These are phyloP conservation scores for Zygoascus ofunaensis DNA, from an alignment of 805 yeast genomes.

Conservation along the genomic window DNA sequence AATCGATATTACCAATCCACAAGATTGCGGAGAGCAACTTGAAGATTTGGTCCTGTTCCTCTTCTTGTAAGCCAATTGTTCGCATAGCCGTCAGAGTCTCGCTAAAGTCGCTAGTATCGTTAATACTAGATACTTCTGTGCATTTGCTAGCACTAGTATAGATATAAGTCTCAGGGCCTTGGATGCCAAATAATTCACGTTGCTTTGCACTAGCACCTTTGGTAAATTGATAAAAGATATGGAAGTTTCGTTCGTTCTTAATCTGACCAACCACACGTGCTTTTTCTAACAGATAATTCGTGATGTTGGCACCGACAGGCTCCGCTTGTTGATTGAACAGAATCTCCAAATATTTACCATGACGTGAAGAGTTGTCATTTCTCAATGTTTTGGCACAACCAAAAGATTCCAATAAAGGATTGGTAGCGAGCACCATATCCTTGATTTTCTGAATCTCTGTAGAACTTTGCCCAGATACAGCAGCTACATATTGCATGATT, in stretches of 20 bases:
- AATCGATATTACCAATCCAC: conserved; percentile 92
- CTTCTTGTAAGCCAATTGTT: conserved; percentile 70
- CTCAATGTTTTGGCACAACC: conserved; percentile 91
- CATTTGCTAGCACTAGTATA: conserved; percentile 85
- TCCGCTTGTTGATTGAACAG: conserved; percentile 72
- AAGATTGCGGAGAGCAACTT: conserved; percentile 72
- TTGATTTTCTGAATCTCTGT: conserved; percentile 76
- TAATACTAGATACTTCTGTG: conserved; percentile 75
- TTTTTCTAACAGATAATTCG: conserved; percentile 88
- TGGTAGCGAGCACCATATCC: conserved; percentile 96
- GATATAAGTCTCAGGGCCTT: conserved; percentile 83
- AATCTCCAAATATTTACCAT: conserved; percentile 89
- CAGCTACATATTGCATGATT: conserved; percentile 91
- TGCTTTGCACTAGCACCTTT: conserved; percentile 81
- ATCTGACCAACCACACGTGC: conserved; percentile 96
- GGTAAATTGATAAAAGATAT: conserved; percentile 91
- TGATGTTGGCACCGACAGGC: conserved; percentile 92
- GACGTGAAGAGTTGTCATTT: conserved; percentile 83
- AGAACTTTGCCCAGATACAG: conserved; percentile 65
- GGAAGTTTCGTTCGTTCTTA: conserved; percentile 88
- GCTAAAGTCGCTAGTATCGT: conserved; percentile 68
- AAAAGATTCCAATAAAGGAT: conserved; percentile 81
- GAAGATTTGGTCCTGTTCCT: conserved; percentile 86
- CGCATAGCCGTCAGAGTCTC: conserved; percentile 84
- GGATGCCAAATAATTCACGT: conserved; percentile 79